These are phyloP conservation scores for Sporothrix euskadiensis DNA, from an alignment of 2,329 filamentous ascomycete genomes.

Conservation along the genomic window DNA sequence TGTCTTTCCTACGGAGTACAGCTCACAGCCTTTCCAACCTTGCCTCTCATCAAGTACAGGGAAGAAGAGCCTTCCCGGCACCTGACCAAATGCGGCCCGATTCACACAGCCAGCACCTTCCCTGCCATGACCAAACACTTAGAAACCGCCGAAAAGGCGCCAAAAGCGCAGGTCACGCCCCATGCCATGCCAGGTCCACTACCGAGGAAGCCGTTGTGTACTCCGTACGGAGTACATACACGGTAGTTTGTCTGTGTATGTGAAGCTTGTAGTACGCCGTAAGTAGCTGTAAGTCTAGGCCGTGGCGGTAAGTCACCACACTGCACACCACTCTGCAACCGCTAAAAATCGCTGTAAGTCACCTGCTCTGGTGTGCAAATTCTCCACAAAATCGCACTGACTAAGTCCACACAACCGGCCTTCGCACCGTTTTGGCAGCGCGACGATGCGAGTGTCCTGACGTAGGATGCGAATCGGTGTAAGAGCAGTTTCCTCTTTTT, in stretches of 20 bases:
- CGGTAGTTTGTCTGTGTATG: neutral
- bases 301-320: neutral
- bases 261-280: too few relatives aligned
- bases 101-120: constrained; percentile 11
- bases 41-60: neutral
- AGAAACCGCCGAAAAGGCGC: neutral
- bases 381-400: constrained; percentile 1
- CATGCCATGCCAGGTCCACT: neutral
- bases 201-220: constrained; percentile 14
- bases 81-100: constrained; percentile 12
- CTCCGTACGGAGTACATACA: too few relatives aligned
- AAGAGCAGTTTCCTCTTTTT: neutral
- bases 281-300: neutral
- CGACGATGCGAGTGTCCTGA: constrained; percentile 3
- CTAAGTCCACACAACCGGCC: neutral
- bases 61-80: neutral
- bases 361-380: neutral
- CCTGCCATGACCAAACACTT: neutral
- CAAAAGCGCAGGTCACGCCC: constrained; percentile 12
- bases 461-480: neutral
- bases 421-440: neutral
- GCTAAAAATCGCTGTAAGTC: constrained; percentile 1
- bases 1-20: too few relatives aligned
- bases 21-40: neutral
- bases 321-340: neutral